Evolutionary conservation across 441 rosid genomes (phyloP), one percentile per base, ranked within the genome.

Genomic region (Melastoma candidum): DNA sequence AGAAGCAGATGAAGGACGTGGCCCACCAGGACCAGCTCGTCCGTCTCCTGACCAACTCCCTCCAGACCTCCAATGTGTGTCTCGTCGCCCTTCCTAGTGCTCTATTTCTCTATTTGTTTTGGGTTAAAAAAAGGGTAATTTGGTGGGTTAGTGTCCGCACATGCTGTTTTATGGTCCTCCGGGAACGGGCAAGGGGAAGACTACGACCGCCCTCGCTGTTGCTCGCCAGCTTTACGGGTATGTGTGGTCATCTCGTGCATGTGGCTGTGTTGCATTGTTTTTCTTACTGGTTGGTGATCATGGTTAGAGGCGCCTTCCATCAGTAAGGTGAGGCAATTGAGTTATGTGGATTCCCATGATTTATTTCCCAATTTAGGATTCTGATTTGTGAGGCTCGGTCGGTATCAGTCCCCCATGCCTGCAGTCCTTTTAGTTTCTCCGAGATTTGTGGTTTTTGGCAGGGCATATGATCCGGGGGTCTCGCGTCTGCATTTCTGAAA

Each of bases 1-100:
- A 97, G 26, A 88, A 67, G 81, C 88, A 84, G 68, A 89, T 88
- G 49, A 92, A 85, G 63, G 98, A 92, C 54, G 98, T 85, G 47
- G 95, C 92, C 12, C 92, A 88, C 60, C 97, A 89, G 76, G 97
- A 93, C 12, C 97, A 89, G 80, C 97, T 93, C 61, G 97, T 93
- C 54, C 90, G 97, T 22, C 96, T 89, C 64, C 96, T 93, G 72
- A 84, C 90, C 51, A 93, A 86, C 78, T 87, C 93, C 45, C 93
- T 93, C 47, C 90, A 93, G 68, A 89, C 97, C 22, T 47, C 84
- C 0, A 76, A 71, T 45, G 99, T 86, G 54, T 43, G 56, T 26
- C 47, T 58, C 47, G 14, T 22, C 24, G 0, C 43, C 47, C 12
- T 3, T 25, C 7, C 11, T 39, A 8, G 1, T 46, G 25, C 50